Base-by-base conservation (phyloP, 495 filamentous ascomycete genomes). In the Penicillium robsamsonii region DNA sequence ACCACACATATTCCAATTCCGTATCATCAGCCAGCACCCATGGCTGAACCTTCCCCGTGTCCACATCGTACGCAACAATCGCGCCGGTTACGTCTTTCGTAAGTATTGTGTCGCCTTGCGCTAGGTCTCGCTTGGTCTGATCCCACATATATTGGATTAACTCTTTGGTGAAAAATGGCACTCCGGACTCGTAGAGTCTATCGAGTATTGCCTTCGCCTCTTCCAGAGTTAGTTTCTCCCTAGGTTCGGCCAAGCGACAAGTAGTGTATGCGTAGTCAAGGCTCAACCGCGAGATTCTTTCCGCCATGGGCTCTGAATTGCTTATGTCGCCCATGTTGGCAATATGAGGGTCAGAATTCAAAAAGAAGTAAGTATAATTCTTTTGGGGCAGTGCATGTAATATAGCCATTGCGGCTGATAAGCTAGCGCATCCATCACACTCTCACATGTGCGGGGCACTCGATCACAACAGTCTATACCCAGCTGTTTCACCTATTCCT, bases 111-210 rank as follows among this genome's bases (percentile, higher is more conserved):
- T 58, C 51, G 0, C 60, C 60, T 12, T 5, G 30, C 5, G n/a
- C 33, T 15, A 45, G 53, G 3, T 20, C 25, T 4, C 46, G 52
- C 11, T 61, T 55, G 13, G 57, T 55, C 30, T 66, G 54, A 37
- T 60, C 53, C 33, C 40, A 43, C n/a, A 29, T 45, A 13, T 46
- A 7, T 17, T 58, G 49, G 15, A 66, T 60, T 3, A 18, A 22
- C 1, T 45, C 42, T 41, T 66, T 66, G 15, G 56, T 63, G 42
- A 66, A 66, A 42, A 63, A 60, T 11, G 60, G 60, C 7, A 53
- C 46, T 5, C 61, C 57, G 1, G 57, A 48, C 0, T 37, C 24
- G 37, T 66, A 63, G 8, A 60, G 51, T 31, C 49, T 15, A 20
- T 66, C 60, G 27, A 64, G 57, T 3, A 38, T 47, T n/a, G 46